Conservation (phyloP, 73 alveolate species). For the Paramecium pentaurelia region DNA sequence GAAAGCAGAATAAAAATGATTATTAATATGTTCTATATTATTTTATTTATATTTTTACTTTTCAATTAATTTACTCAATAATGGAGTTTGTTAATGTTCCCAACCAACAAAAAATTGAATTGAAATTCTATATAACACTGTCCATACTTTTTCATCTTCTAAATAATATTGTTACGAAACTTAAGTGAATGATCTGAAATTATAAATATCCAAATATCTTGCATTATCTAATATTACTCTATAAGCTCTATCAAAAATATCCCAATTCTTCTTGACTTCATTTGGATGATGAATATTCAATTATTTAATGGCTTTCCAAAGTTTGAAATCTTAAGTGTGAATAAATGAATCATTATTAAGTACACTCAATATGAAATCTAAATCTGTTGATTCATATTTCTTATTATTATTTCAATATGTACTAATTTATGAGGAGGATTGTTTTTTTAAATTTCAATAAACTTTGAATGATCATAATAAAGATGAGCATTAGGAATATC, state of each 20-base stretch:
- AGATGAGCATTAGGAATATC: conserved; percentile 36
- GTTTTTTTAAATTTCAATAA: background rate
- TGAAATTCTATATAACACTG: background rate
- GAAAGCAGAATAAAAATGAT: background rate
- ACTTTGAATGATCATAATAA: background rate
- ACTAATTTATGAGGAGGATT: background rate
- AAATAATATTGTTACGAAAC: background rate
- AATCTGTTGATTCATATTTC: conserved; percentile 12
- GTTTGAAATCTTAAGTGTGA: background rate
- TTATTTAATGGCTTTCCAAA: conserved; percentile 20
- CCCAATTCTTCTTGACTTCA: conserved; percentile 21
- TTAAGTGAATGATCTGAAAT: conserved; percentile 1
- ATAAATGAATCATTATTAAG: background rate
- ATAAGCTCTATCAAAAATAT: background rate
- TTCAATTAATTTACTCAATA: background rate
- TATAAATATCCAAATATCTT: conserved; percentile 37
- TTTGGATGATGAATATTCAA: conserved; percentile 22
- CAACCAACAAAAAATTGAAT: background rate
- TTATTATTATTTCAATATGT: background rate
- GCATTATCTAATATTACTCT: background rate
- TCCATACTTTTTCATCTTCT: conserved; percentile 25
- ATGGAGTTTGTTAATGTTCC: conserved; percentile 29
- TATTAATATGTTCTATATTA: background rate
- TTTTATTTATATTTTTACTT: background rate
- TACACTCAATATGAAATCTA: background rate